Conservation (phyloP, 192 early-diverging fungal species). For the Mycoemilia scoparia region DNA sequence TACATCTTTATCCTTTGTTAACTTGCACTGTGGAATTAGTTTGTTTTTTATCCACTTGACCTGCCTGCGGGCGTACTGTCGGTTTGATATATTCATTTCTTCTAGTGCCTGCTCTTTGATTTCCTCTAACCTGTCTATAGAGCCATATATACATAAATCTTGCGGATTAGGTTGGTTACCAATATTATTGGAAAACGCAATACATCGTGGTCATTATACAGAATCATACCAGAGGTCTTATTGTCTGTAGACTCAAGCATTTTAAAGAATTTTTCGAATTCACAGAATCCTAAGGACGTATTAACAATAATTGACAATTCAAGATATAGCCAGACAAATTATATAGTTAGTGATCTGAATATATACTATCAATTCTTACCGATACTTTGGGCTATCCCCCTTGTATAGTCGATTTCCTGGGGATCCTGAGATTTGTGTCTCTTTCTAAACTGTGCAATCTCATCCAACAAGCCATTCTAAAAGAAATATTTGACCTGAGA, state of each 20-base stretch:
- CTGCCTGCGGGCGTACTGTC: slow-evolving; percentile 63
- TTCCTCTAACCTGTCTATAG: not conserved
- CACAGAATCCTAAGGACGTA: too few relatives aligned
- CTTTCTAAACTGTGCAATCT: slow-evolving; percentile 20
- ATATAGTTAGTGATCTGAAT: too few relatives aligned
- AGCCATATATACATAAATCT: not conserved
- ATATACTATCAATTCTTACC: too few relatives aligned
- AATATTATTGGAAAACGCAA: too few relatives aligned
- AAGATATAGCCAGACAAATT: too few relatives aligned
- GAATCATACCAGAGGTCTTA: too few relatives aligned
- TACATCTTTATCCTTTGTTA: slow-evolving; percentile 8
- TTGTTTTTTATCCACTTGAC: slow-evolving; percentile 28
- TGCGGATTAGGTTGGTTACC: too few relatives aligned
- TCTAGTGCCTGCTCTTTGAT: slow-evolving; percentile 42
- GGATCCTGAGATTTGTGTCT: slow-evolving; percentile 27
- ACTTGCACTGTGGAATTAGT: slow-evolving; percentile 18
- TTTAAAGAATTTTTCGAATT: too few relatives aligned
- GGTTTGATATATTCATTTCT: slow-evolving; percentile 71
- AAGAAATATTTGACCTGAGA: slow-evolving; percentile 36
- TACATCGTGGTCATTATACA: too few relatives aligned
- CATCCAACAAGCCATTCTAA: slow-evolving; percentile 32
- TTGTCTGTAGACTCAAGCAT: too few relatives aligned
- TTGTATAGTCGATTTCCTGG: slow-evolving; percentile 16
- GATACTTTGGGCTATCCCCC: slow-evolving; percentile 61
- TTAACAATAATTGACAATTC: too few relatives aligned